Evolutionary conservation across 1,284 basidiomycete genomes (phyloP), one percentile per base, ranked within the genome.

Genomic region (Ceratobasidium sp.): DNA sequence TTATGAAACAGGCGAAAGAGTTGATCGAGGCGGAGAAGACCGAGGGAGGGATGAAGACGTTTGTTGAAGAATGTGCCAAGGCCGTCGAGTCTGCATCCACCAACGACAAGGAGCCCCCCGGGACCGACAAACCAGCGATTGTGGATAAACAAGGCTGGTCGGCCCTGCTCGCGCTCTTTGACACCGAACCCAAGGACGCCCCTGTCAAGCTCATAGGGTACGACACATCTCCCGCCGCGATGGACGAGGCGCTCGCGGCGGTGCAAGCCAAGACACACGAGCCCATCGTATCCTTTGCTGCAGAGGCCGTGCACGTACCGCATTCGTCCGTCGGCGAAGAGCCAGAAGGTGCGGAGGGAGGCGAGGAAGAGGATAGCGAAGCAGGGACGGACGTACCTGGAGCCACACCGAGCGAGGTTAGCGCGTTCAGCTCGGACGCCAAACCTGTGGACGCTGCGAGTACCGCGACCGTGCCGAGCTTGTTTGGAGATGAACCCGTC

Each of bases 181-280:
- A 91, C 79, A 91, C 96, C 0, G 90, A 97, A 83, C 95, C 94
- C 17, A 87, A 94, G 77, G 95, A 97, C 49, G 96, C 99, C 83
- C 88, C 99, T 13, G 92, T 99, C 62, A 92, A 92, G 0, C 86
- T 99, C 0, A 90, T 99, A 29, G 97, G 97, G 0, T 99, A 73
- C 46, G 69, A 76, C 17, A 73, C 76, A 34, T 69, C 61, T n/a
- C 73, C 69, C 34, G 56, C 71, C 81, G n/a, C n/a, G n/a, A n/a
- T n/a, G n/a, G n/a, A n/a, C n/a, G n/a, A n/a, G n/a, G n/a, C n/a
- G n/a, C n/a, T 85, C 1, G 81, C 83, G 25, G 81, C 79, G 17
- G 76, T 66, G 8, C 85, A 86, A 17, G 82, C 83, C 64, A 88
- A 86, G 77, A 84, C 86, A 9, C 88, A 89, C 69, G 90, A 91